Conservation (phyloP, 2,329 filamentous ascomycete species). For the Colletotrichum orchidophilum region DNA sequence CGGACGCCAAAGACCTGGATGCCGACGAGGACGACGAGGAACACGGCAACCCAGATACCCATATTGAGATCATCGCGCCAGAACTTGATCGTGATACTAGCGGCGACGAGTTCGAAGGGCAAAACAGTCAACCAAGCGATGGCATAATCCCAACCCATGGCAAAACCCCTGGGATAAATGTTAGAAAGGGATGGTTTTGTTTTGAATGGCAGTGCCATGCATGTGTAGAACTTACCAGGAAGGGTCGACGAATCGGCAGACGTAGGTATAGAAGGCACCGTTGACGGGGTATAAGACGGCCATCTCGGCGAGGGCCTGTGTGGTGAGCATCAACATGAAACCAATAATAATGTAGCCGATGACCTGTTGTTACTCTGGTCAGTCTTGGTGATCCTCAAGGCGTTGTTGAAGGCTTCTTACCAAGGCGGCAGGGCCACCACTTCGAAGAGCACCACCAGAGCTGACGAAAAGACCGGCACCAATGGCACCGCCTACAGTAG, state of each 20-base stretch:
- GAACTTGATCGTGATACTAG: constrained; percentile 78
- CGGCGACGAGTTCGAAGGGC: constrained; percentile 76
- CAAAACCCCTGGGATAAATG: constrained; percentile 53
- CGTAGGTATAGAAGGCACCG: constrained; percentile 71
- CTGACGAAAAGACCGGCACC: constrained; percentile 72
- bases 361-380: constrained; percentile 35
- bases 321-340: constrained; percentile 68
- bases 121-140: constrained; percentile 77
- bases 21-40: constrained; percentile 54
- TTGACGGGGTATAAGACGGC: constrained; percentile 70
- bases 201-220: not conserved
- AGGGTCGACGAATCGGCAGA: constrained; percentile 68
- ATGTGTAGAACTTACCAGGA: constrained; percentile 59
- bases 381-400: not conserved
- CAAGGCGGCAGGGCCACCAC: constrained; percentile 57
- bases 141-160: constrained; percentile 60
- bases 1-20: constrained; percentile 60
- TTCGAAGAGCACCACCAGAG: constrained; percentile 61
- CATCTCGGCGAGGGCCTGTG: constrained; percentile 69
- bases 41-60: constrained; percentile 64
- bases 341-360: constrained; percentile 65
- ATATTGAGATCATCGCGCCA: constrained; percentile 61
- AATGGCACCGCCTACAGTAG: constrained; percentile 71
- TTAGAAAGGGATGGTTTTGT: not conserved
- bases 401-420: constrained; percentile 44